A percentile compares a stretch with the other conserved stretches of the same genome.
Evolutionary conservation across 148 eudicot genomes (phyloP).

Genomic region (Spergularia bocconei): DNA sequence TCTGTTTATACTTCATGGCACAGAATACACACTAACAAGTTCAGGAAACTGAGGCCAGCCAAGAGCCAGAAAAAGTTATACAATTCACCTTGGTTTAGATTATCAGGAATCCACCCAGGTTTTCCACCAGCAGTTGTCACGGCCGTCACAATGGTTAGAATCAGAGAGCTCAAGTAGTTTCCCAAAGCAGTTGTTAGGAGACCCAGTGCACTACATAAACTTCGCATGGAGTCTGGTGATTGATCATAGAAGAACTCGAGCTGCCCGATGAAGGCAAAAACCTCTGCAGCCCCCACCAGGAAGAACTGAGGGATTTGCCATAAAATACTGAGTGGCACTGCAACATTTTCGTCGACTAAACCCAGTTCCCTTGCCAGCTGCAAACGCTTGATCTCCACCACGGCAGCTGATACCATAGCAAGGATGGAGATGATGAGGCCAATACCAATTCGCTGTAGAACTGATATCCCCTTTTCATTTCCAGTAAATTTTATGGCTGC

Average conservation of each 20-base stretch:
- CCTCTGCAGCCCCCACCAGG: constrained; percentile 47
- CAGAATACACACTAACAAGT: constrained; percentile 38
- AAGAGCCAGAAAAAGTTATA: constrained; percentile 50
- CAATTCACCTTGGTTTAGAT: constrained; percentile 49
- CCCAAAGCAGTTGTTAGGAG: constrained; percentile 41
- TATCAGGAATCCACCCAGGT: constrained; percentile 56
- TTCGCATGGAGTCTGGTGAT: constrained; percentile 59
- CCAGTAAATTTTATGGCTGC: constrained; percentile 46
- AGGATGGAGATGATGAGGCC: constrained; percentile 49
- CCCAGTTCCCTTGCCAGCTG: constrained; percentile 34
- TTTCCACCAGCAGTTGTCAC: constrained; percentile 40
- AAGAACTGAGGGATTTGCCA: constrained; percentile 60
- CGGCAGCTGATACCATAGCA: constrained; percentile 47
- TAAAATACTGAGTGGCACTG: constrained; percentile 40
- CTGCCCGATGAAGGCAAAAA: constrained; percentile 40
- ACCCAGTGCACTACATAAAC: constrained; percentile 48
- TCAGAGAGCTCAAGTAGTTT: constrained; percentile 44
- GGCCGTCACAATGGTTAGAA: constrained; percentile 39
- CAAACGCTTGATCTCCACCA: constrained; percentile 45
- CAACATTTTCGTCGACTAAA: constrained; percentile 32
- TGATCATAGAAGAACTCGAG: constrained; percentile 63
- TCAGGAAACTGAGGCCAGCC: constrained; percentile 49
- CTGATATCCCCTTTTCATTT: constrained; percentile 41
- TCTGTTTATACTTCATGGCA: constrained; percentile 40
- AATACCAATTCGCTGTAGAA: constrained; percentile 52